Evolutionary conservation across 2,329 filamentous ascomycete species (phyloP).

Genomic region (Sclerotiophoma versabilis): DNA sequence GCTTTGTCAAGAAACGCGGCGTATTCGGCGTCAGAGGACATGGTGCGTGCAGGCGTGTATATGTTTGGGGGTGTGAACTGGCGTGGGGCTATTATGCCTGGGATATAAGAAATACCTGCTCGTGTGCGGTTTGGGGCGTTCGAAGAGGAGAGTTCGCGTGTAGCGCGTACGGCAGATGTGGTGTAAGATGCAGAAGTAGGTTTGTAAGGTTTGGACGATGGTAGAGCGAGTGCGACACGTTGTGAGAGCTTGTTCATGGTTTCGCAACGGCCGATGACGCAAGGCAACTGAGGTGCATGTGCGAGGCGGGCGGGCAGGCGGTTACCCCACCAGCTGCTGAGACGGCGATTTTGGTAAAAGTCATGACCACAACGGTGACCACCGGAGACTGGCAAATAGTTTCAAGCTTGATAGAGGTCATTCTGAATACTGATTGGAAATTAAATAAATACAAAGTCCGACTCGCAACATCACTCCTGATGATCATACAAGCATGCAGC

Average conservation of each 20-base stretch:
- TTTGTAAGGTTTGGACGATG: neutral
- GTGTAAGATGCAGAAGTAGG: neutral
- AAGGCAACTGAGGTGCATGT: slow-evolving; percentile 24
- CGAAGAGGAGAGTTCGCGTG: neutral
- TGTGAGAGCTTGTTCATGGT: slow-evolving; percentile 26
- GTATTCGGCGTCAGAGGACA: slow-evolving; percentile 84
- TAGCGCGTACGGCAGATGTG: neutral
- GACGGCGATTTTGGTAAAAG: neutral
- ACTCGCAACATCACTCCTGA: slow-evolving; percentile 8
- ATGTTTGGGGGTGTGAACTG: neutral
- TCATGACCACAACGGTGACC: neutral
- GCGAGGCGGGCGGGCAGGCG: slow-evolving; percentile 8
- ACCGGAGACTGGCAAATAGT: neutral
- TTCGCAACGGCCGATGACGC: slow-evolving; percentile 34
- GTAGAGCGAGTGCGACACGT: slow-evolving; percentile 13
- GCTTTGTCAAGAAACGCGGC: slow-evolving; percentile 85
- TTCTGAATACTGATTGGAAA: slow-evolving; percentile 1
- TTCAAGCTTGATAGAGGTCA: neutral
- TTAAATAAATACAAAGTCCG: slow-evolving; percentile 9
- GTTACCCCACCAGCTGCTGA: slow-evolving; percentile 10
- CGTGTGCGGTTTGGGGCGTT: neutral
- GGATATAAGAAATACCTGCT: neutral
- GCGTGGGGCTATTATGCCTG: neutral
- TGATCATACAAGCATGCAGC: slow-evolving; percentile 17
- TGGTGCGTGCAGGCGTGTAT: slow-evolving; percentile 45